These are phyloP conservation scores for Boechera retrofracta DNA, from an alignment of 345 rosid species.

Conservation along the genomic window DNA sequence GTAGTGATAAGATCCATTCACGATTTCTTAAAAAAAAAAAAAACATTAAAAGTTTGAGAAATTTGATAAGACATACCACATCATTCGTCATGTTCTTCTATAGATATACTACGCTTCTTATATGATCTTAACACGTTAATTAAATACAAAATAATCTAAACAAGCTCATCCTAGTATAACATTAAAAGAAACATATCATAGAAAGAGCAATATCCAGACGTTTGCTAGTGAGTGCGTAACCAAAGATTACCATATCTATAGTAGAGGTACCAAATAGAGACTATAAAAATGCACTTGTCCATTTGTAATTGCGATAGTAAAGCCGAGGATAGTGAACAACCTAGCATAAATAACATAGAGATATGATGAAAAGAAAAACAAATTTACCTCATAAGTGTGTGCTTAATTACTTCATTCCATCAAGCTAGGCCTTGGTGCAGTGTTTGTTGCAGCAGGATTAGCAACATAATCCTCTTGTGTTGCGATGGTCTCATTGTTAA, in stretches of 20 bases:
- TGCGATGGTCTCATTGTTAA: neutral
- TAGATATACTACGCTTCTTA: neutral
- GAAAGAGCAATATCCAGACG: no score
- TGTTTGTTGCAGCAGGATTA: conserved; percentile 20
- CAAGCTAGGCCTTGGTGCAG: conserved; percentile 24
- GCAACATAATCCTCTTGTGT: conserved; percentile 20
- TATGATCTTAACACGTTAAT: no score
- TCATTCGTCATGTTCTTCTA: neutral
- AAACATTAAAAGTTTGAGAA: no score
- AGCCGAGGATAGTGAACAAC: no score
- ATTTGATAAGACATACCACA: neutral
- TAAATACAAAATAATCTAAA: neutral
- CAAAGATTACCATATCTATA: neutral
- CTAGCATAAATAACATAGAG: neutral
- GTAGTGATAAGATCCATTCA: neutral
- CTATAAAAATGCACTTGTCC: no score
- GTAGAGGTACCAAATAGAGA: no score
- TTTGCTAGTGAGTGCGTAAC: no score
- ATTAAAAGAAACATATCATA: neutral
- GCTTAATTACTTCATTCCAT: conserved; percentile 36
- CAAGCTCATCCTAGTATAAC: neutral
- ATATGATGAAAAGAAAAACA: neutral
- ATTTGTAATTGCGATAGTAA: no score
- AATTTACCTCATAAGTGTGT: conserved; percentile 25
- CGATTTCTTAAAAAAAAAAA: neutral